phyloP scores from a whole-genome alignment of 225 moss, liverwort and hornwort genomes.

The Pseudisothecium myosuroides region DNA sequence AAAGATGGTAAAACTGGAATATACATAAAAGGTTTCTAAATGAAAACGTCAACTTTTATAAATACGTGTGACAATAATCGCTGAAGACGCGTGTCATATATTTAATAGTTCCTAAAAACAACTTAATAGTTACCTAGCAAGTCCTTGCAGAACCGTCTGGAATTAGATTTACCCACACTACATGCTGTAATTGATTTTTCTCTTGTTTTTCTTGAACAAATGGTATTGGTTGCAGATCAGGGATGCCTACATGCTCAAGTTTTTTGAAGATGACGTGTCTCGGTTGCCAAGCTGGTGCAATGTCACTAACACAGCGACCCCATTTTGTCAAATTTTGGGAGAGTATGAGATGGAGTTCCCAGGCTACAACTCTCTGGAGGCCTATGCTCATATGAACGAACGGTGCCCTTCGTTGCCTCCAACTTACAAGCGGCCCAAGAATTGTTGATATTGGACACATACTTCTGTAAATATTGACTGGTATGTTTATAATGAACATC shows the following conservation, averaged over 20 bases:
- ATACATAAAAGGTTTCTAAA: too few species aligned
- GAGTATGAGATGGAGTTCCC: slow-evolving; percentile 76
- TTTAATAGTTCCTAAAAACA: not conserved
- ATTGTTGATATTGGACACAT: slow-evolving; percentile 22
- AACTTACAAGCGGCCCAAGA: slow-evolving; percentile 37
- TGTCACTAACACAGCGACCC: slow-evolving; percentile 1
- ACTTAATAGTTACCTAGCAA: not conserved
- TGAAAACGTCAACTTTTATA: too few species aligned
- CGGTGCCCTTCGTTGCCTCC: slow-evolving; percentile 75
- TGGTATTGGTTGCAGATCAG: slow-evolving; percentile 38
- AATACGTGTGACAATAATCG: too few species aligned
- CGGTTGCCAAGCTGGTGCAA: slow-evolving; percentile 82
- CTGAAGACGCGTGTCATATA: not conserved
- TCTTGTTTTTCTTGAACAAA: not conserved
- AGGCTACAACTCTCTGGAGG: slow-evolving; percentile 53
- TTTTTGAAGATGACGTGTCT: slow-evolving; percentile 56
- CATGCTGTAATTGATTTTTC: not conserved
- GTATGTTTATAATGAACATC: not conserved
- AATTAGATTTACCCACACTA: not conserved
- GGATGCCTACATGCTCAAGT: slow-evolving; percentile 88
- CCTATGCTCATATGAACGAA: slow-evolving; percentile 83
- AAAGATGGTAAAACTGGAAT: not conserved
- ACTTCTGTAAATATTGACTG: not conserved
- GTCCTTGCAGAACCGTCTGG: not conserved
- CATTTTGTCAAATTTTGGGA: slow-evolving; percentile 83